phyloP scores from a whole-genome alignment of 805 yeast species.

The Candida nanaspora region DNA sequence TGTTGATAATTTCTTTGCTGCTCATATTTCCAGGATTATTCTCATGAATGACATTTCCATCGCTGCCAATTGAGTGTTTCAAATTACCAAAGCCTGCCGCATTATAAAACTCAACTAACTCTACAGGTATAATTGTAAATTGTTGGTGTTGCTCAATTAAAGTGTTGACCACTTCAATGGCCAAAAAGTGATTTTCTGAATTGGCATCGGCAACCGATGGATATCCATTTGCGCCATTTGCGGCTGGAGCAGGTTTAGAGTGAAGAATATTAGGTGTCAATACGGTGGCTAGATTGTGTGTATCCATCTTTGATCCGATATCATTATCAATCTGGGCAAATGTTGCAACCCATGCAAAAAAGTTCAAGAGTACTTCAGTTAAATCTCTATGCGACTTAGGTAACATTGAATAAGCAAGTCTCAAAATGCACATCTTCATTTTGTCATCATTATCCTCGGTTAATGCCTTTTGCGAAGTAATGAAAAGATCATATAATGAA shows the following conservation, averaged over 20 bases:
- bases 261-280: constrained; percentile 87
- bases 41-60: constrained; percentile 3
- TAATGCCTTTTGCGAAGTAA: constrained; percentile 46
- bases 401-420: constrained; percentile 63
- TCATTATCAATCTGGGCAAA: constrained; percentile 90
- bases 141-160: constrained; percentile 78
- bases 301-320: constrained; percentile 91
- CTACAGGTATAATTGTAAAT: constrained; percentile 68
- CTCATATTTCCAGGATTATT: constrained; percentile 13
- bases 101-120: constrained; percentile 43
- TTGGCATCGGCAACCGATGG: constrained; percentile 5
- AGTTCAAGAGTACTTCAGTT: constrained; percentile 76
- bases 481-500: constrained; percentile 71
- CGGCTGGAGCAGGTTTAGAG: constrained; percentile 34
- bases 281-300: constrained; percentile 91
- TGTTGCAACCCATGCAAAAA: constrained; percentile 92
- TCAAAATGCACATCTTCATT: constrained; percentile 47
- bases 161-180: constrained; percentile 83
- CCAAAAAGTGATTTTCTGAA: constrained; percentile 75
- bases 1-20: constrained; percentile 33
- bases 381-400: constrained; percentile 80
- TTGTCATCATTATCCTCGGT: constrained; percentile 27
- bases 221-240: not conserved
- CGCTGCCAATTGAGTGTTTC: constrained; percentile 7
- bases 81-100: constrained; percentile 33